phyloP scores from a whole-genome alignment of 2,329 filamentous ascomycete species.

The Fusarium sp. region DNA sequence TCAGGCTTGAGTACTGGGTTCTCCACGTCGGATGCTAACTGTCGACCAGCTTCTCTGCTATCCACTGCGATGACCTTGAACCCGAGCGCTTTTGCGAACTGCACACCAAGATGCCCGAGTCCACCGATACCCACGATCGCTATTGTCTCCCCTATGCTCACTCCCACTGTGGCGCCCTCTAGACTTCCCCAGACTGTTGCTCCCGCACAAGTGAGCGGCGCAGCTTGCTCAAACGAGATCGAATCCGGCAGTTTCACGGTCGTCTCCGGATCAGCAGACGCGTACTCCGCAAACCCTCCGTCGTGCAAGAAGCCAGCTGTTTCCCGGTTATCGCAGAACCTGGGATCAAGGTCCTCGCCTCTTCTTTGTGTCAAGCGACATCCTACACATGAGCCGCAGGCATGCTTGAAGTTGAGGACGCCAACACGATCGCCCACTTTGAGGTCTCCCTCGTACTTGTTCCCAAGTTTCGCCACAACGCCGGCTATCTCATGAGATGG shows the following conservation, averaged over 20 bases:
- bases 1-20: background rate
- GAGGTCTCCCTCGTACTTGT: background rate
- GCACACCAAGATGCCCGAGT: background rate
- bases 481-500: conserved; percentile 7
- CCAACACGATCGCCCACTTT: conserved; percentile 6
- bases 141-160: too few relatives aligned
- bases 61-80: conserved; percentile 1
- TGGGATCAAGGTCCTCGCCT: conserved; percentile 4
- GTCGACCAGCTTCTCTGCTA: conserved; percentile 10
- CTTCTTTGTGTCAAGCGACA: background rate
- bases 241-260: background rate
- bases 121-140: conserved; percentile 4
- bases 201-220: conserved; percentile 6
- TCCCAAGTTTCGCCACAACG: background rate
- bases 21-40: background rate
- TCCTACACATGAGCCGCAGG: background rate
- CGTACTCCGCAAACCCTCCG: conserved; percentile 6
- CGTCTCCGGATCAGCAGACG: background rate
- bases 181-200: conserved; percentile 9
- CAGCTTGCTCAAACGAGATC: conserved; percentile 5
- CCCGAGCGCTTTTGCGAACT: conserved; percentile 7
- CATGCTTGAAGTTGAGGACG: conserved; percentile 11
- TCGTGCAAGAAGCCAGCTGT: conserved; percentile 14
- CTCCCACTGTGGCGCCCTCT: too few relatives aligned
- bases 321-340: background rate